Percentiles rank a stretch among this genome's conserved stretches.
phyloP scores from a whole-genome alignment of 2,329 filamentous ascomycete genomes.

The Aureobasidium sp. region DNA sequence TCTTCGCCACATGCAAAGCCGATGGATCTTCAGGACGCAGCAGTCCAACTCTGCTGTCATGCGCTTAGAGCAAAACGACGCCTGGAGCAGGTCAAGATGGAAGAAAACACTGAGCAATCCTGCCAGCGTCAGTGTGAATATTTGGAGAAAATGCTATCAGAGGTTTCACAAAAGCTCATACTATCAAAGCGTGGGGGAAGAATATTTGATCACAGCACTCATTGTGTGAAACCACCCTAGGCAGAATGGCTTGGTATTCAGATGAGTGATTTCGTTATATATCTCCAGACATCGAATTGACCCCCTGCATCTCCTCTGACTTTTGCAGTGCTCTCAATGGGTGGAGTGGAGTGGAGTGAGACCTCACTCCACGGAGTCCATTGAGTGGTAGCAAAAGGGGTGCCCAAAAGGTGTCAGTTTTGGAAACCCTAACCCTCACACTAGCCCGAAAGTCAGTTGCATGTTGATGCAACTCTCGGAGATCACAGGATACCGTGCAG shows the following conservation, averaged over 20 bases:
- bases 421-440: too few species aligned
- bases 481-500: too few species aligned
- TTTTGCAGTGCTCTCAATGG: too few species aligned
- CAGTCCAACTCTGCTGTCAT: background rate
- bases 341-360: background rate
- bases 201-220: background rate
- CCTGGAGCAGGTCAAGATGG: background rate
- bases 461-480: too few species aligned
- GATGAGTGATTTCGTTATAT: background rate
- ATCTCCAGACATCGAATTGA: background rate
- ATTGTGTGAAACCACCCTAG: background rate
- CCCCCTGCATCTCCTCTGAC: background rate
- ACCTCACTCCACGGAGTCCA: background rate
- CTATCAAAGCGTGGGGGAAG: background rate
- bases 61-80: background rate
- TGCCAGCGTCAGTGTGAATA: background rate
- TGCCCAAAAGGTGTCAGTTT: background rate
- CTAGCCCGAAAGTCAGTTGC: too few species aligned
- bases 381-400: background rate
- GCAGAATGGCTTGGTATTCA: background rate
- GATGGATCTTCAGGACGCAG: background rate
- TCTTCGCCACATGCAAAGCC: background rate
- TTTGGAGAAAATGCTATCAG: background rate
- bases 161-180: background rate
- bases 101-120: background rate